Evolutionary conservation across 495 filamentous ascomycete genomes (phyloP), one percentile per base, ranked within the genome.

Genomic region (Penicillium simplicissimum): DNA sequence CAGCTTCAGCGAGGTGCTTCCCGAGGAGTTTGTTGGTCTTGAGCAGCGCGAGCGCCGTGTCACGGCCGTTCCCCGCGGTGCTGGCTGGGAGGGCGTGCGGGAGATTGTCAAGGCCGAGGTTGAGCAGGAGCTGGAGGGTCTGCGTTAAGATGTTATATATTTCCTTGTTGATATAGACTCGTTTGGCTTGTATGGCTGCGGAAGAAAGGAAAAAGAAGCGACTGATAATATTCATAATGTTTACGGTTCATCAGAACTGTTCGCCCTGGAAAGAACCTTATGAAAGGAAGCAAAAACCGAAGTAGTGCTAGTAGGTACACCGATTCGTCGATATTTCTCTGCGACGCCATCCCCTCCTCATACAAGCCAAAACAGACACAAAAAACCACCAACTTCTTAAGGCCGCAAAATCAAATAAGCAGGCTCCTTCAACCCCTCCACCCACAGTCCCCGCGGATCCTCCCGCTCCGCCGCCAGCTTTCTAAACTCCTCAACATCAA

Each of bases 21-120:
- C 94, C 8, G 70, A 84, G 56, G 90, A 96, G 74, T 90, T 97
- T 66, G 76, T 84, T 23, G 92, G 87, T 8, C 71, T 97, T 35
- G 84, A 88, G 70, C 68, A 85, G 78, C 82, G 88, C n/a, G 74
- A 77, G 59, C 74, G 57, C 34, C 66, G 76, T 14, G 71, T 74
- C 13, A 77, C 71, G 10, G 42, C 65, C 5, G 75, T 79, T 5
- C 54, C 59, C 1, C 59, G 55, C 15, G 70, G 65, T 43, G 64
- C 63, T 58, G 64, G 64, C n/a, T 80, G 76, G 76, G 51, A 76
- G 57, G 69, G 58, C n/a, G 75, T 80, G 17, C 59, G 70, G 13
- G 76, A 80, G 53, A 71, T 80, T 54, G 67, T 80, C 4, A 76
- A 76, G 64, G 58, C 60, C 19, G 67, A 77, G 59, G 72, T 74